A percentile compares a stretch with the other conserved stretches of the same genome.
Evolutionary conservation across 257 asterid genomes (phyloP).

Genomic region (Ballota nigra): DNA sequence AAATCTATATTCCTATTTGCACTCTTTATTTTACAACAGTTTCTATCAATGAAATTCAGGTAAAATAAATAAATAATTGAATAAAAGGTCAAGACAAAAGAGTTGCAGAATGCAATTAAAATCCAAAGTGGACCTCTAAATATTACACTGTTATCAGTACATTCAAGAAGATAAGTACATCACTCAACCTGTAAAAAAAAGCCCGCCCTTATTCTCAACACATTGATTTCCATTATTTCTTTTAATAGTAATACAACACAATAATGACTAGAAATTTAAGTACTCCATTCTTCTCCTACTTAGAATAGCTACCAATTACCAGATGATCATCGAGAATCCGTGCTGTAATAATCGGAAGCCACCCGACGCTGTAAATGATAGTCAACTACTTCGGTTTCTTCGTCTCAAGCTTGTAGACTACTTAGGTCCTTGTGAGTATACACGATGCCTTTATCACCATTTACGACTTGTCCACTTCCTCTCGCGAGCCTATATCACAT

Average conservation of each 20-base stretch:
- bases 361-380: background rate
- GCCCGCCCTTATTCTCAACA: conserved; percentile 13
- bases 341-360: background rate
- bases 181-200: conserved; percentile 9
- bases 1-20: no score
- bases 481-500: conserved; percentile 48
- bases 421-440: conserved; percentile 61
- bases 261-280: background rate
- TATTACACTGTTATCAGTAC: background rate
- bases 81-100: background rate
- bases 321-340: conserved; percentile 12
- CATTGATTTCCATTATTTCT: background rate
- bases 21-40: no score
- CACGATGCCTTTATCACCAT: conserved; percentile 53
- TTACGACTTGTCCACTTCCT: conserved; percentile 67
- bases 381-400: background rate
- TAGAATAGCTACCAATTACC: background rate
- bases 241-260: conserved; percentile 17
- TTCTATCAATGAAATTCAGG: background rate
- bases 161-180: conserved; percentile 2
- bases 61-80: background rate
- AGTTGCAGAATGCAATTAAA: background rate
- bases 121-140: background rate
- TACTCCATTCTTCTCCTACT: background rate
- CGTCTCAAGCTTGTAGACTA: conserved; percentile 9